Evolutionary conservation across 441 rosid species (phyloP), one percentile per base, ranked within the genome.

Genomic region (Gossypium aridum): DNA sequence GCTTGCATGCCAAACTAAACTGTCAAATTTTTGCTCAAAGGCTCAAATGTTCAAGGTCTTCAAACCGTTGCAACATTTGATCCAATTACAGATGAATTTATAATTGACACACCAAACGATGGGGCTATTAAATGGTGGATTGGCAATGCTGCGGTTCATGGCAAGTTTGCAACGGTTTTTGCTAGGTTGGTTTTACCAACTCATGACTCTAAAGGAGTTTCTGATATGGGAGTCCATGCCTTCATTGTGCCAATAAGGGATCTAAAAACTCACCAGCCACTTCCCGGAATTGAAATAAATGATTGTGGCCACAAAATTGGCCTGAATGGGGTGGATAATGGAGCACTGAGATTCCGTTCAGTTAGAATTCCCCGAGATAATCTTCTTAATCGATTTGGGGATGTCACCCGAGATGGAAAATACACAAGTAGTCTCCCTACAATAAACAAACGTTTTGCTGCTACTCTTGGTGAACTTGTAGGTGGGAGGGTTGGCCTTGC

Each of bases 51-150:
- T 76, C 98, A 96, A 81, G 99, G 96, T 55, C 92, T 96, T 61
- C 98, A 92, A 79, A 93, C 99, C 0, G 80, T 84, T 51, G 99
- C 99, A 22, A 87, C 86, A 70, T 96, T 93, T 75, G 97, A 96
- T 81, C 97, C 87, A 2, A 55, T 89, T 9, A 89, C 82, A 17
- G 99, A 93, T 64, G 97, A 93, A 71, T 96, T 96, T 64, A 62
- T 93, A 60, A 87, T 93, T 16, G 82, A 91, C 80, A 96, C 99
- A 13, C 97, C 97, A 45, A 78, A 92, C 77, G 97, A 96, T 45
- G 98, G 99, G 66, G 98, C 98, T 47, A 93, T 93, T 77, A 96
- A 96, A 80, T 96, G 99, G 99, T 93, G 99, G 99, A 96, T 96
- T 80, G 99, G 99, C 55, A 96, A 96, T 80, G 99, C 99, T 64